Base-by-base conservation (phyloP, 257 asterid species). In the Plantago major region DNA sequence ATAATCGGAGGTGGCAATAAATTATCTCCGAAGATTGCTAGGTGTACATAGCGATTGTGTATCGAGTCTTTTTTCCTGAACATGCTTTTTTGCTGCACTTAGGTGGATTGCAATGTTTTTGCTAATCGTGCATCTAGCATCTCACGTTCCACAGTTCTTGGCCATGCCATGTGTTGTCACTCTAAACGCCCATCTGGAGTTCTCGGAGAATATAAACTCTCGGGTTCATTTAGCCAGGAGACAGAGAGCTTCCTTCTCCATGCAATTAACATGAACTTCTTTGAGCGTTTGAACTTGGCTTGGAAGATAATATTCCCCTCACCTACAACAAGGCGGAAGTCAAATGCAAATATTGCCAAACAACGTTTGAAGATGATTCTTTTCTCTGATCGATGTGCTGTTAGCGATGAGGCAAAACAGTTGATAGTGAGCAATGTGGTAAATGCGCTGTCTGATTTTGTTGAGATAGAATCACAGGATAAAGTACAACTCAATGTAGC, bases 251-350 rank as follows among this genome's bases (percentile, higher is more conserved):
- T 87, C 53, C 94, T 93, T 40, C 85, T 85, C 77, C 82, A 74
- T 49, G 84, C 87, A 10, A 74, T 85, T 55, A 78, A 71, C 73
- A 73, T 93, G 95, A 85, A 75, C 80, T 87, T 93, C 77, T 75
- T 89, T 0, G 95, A 93, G 61, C 86, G 99, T 37, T 60, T 93
- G 66, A 85, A 72, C 80, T 62, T 93, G 77, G 99, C 97, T n/a
- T 93, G 99, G 99, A 93, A 73, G 84, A 85, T 93, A 56, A 30
- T 89, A 57, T 93, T 93, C 50, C 99, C 97, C 47, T 80, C 99
- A 19, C 82, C 95, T 5, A 9, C 73, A 30, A 46, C 87, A 38
- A 73, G 67, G 68, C 82, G 77, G 70, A 82, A 70, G 49, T 89
- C 99, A 10, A 89, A 90, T 58, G 97, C 97, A 16, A 89, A 82